Evolutionary conservation across 2,329 filamentous ascomycete species (phyloP).

Genomic region (Stagonosporopsis chrysanthemi): DNA sequence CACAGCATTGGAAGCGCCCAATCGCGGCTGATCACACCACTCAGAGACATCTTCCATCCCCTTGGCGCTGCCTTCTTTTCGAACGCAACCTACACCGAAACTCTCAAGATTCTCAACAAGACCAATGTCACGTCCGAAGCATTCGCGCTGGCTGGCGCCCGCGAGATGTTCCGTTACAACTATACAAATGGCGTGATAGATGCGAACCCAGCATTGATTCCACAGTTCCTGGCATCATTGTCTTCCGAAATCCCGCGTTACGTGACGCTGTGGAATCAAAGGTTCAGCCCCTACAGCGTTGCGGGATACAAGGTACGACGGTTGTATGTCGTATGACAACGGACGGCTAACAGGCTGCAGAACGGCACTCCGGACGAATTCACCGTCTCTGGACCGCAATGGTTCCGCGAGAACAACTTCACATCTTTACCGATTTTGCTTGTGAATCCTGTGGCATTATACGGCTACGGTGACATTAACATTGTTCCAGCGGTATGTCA

Average conservation of each 20-base stretch:
- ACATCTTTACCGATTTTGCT: conserved; percentile 44
- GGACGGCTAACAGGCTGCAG: conserved; percentile 35
- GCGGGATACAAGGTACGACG: conserved; percentile 46
- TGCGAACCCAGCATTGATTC: conserved; percentile 30
- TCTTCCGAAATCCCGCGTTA: conserved; percentile 47
- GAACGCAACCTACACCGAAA: conserved; percentile 47
- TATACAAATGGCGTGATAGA: conserved; percentile 40
- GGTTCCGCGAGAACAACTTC: conserved; percentile 48
- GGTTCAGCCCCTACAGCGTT: conserved; percentile 43
- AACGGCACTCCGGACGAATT: conserved; percentile 47
- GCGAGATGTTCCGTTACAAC: conserved; percentile 46
- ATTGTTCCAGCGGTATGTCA: conserved; percentile 49
- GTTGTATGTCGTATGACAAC: conserved; percentile 3
- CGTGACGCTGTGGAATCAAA: conserved; percentile 40
- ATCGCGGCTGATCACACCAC: conserved; percentile 45
- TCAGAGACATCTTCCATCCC: conserved; percentile 49
- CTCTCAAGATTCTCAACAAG: conserved; percentile 45
- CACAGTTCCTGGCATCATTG: conserved; percentile 34
- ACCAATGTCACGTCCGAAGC: conserved; percentile 42
- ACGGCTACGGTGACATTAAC: conserved; percentile 50
- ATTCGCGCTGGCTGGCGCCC: conserved; percentile 43
- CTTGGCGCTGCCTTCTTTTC: conserved; percentile 51
- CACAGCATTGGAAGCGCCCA: conserved; percentile 32
- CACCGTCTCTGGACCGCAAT: conserved; percentile 45
- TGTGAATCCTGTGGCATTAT: conserved; percentile 47